Evolutionary conservation across 257 asterid genomes (phyloP).

Genomic region (Osmanthus fragrans): DNA sequence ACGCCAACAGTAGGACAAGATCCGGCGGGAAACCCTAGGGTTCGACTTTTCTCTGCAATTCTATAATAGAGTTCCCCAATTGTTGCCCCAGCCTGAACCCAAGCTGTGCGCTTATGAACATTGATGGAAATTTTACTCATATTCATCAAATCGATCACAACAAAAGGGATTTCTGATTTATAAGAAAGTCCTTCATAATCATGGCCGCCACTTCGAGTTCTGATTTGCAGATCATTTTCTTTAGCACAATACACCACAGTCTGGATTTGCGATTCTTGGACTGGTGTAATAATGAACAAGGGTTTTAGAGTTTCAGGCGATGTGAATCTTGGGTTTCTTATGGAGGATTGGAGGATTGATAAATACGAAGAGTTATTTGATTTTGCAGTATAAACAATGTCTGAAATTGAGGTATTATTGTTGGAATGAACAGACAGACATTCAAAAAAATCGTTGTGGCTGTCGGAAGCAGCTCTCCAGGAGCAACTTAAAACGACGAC

Average conservation of each 20-base stretch:
- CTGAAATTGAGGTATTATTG: not conserved
- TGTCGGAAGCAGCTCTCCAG: constrained; percentile 15
- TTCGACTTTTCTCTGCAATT: constrained; percentile 13
- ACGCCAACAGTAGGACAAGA: constrained; percentile 27
- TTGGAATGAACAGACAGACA: constrained; percentile 8
- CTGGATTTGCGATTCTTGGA: constrained; percentile 24
- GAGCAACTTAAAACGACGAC: constrained; percentile 16
- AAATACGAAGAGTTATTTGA: constrained; percentile 23
- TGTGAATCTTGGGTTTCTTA: constrained; percentile 19
- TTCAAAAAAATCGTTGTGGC: constrained; percentile 13
- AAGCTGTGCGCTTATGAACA: constrained; percentile 22
- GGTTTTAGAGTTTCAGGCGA: constrained; percentile 15
- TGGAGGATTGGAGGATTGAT: constrained; percentile 12
- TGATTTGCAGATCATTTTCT: constrained; percentile 12
- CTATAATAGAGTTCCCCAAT: constrained; percentile 21
- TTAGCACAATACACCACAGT: constrained; percentile 18
- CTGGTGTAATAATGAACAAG: constrained; percentile 19
- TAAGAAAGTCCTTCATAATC: constrained; percentile 43
- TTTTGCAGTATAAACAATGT: constrained; percentile 12
- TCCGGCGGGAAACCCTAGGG: constrained; percentile 31
- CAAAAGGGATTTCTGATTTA: constrained; percentile 22
- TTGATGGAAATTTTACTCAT: constrained; percentile 15
- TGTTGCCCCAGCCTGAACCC: constrained; percentile 41
- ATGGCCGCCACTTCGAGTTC: constrained; percentile 43
- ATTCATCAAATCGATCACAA: constrained; percentile 35